phyloP scores from a whole-genome alignment of 2,329 filamentous ascomycete genomes.

The Sporothrix mexicana region DNA sequence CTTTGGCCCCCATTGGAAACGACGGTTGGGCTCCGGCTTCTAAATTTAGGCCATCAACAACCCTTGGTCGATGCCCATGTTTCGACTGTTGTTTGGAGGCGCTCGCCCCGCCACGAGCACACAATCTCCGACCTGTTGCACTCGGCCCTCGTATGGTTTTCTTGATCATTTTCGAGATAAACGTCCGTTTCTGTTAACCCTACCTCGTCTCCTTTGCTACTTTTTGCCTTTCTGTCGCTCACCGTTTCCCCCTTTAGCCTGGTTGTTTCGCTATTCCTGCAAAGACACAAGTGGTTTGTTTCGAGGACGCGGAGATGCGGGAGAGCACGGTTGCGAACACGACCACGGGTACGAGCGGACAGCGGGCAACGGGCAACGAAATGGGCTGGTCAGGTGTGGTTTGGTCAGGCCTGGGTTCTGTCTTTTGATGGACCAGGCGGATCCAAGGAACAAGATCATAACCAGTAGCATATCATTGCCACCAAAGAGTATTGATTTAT shows the following conservation, averaged over 20 bases:
- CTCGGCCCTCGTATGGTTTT: not conserved
- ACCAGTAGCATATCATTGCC: not conserved
- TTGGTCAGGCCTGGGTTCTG: not conserved
- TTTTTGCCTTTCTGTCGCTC: not conserved
- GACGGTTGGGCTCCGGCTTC: conserved; percentile 5
- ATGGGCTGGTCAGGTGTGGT: not conserved
- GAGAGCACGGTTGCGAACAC: conserved; percentile 27
- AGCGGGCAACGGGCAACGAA: not conserved
- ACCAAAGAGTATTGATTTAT: not conserved
- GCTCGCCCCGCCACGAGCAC: not conserved
- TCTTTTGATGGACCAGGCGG: not conserved
- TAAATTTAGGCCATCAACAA: conserved; percentile 25
- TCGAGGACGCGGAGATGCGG: conserved; percentile 21
- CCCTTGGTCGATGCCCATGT: not conserved
- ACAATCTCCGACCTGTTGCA: conserved; percentile 1
- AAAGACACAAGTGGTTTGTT: conserved; percentile 14
- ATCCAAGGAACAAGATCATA: not conserved
- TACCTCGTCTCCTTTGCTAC: not conserved
- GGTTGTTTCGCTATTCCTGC: conserved; percentile 28
- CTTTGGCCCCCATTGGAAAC: conserved; percentile 15
- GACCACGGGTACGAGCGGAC: conserved; percentile 27
- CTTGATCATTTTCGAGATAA: too few relatives aligned
- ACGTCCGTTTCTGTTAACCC: too few relatives aligned
- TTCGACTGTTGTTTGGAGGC: conserved; percentile 7
- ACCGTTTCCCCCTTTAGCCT: not conserved